A percentile compares a stretch with the other conserved stretches of the same genome.
Conservation (phyloP, 371 early-diverging fungal species). For the Mucor velutinosus region DNA sequence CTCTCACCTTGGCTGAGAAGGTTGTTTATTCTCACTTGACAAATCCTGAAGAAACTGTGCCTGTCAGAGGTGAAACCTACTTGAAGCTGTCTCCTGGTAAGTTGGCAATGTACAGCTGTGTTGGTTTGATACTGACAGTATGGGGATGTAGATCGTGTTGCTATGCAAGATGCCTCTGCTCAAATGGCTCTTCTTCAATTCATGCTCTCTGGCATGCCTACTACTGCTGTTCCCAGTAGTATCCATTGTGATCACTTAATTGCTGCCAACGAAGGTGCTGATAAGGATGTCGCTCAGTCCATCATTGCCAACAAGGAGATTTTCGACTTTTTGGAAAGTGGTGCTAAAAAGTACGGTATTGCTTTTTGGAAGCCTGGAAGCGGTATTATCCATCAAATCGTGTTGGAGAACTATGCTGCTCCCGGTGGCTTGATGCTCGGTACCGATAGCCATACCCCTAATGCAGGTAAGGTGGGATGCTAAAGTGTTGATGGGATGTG, state of each 20-base stretch:
- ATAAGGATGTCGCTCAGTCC: conserved; percentile 70
- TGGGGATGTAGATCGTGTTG: conserved; percentile 65
- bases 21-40: conserved; percentile 92
- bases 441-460: conserved; percentile 82
- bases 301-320: conserved; percentile 80
- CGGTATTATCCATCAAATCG: conserved; percentile 92
- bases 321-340: conserved; percentile 81
- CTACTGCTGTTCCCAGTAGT: conserved; percentile 86
- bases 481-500: not conserved
- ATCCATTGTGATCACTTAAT: conserved; percentile 96
- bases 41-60: conserved; percentile 70
- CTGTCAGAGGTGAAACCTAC: conserved; percentile 72
- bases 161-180: conserved; percentile 83
- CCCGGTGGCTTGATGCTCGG: conserved; percentile 93
- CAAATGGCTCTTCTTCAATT: conserved; percentile 94
- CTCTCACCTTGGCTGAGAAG: conserved; percentile 93
- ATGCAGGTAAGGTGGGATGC: conserved; percentile 49
- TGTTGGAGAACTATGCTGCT: conserved; percentile 92
- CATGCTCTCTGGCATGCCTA: conserved; percentile 86
- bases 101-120: not conserved
- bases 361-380: conserved; percentile 91
- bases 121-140: not conserved
- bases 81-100: conserved; percentile 74
- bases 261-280: conserved; percentile 77
- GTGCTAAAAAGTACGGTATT: conserved; percentile 84